Conservation (phyloP, 257 asterid species). For the Solanum tacnaense region DNA sequence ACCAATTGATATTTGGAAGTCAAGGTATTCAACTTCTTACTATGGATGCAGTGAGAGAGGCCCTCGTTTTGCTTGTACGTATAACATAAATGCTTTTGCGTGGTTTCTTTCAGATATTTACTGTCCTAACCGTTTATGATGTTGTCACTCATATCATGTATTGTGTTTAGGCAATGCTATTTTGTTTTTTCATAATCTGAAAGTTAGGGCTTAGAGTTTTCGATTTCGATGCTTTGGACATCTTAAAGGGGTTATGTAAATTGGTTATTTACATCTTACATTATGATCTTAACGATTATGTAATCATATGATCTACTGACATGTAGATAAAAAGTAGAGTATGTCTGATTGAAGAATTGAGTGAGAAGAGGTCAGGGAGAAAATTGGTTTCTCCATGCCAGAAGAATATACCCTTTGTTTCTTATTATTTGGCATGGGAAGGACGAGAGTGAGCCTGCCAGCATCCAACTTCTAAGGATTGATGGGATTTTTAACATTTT, state of each 20-base stretch:
- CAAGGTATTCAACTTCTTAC: conserved; percentile 57
- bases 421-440: background rate
- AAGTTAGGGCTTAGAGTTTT: background rate
- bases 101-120: background rate
- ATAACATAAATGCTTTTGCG: conserved; percentile 9
- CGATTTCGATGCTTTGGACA: background rate
- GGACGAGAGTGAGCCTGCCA: background rate
- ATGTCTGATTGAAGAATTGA: background rate
- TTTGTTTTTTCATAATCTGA: background rate
- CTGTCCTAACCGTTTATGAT: background rate
- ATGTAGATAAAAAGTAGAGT: background rate
- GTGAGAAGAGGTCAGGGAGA: background rate
- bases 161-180: background rate
- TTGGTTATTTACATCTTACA: background rate
- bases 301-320: background rate
- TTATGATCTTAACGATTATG: background rate
- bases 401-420: background rate
- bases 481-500: background rate
- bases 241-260: background rate
- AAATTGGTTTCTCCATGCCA: background rate
- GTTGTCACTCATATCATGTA: background rate
- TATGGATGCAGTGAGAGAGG: conserved; percentile 86
- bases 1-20: conserved; percentile 86
- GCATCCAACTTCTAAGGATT: background rate
- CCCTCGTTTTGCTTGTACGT: conserved; percentile 61